These are phyloP conservation scores for Metarhizium sp. DNA, from an alignment of 2,329 filamentous ascomycete species.

Conservation along the genomic window DNA sequence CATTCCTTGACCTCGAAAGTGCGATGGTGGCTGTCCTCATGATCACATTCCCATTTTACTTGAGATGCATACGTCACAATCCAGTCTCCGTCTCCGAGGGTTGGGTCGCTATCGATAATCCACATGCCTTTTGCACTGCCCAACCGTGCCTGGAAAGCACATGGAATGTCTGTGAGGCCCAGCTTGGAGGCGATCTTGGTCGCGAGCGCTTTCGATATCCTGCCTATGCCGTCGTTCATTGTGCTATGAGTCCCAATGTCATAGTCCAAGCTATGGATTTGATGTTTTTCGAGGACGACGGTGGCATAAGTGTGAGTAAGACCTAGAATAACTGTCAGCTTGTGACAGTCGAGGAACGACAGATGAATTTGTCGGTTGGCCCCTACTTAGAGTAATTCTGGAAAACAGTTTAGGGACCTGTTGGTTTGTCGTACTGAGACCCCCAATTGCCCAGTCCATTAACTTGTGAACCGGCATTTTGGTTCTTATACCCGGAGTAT, in stretches of 20 bases:
- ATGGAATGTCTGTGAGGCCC: constrained; percentile 44
- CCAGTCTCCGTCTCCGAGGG: constrained; percentile 40
- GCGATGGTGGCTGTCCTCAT: constrained; percentile 37
- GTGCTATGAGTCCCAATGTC: constrained; percentile 31
- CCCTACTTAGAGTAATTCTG: constrained; percentile 43
- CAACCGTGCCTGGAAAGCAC: constrained; percentile 60
- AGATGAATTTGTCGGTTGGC: no score
- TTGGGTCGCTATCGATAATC: constrained; percentile 47
- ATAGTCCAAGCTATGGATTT: constrained; percentile 30
- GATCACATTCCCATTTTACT: constrained; percentile 53
- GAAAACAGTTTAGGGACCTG: constrained; percentile 48
- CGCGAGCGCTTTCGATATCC: constrained; percentile 54
- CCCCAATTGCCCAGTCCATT: constrained; percentile 43
- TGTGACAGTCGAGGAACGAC: not conserved
- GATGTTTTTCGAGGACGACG: constrained; percentile 31
- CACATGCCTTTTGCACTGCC: constrained; percentile 70
- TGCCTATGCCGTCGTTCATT: constrained; percentile 60
- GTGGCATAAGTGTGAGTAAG: constrained; percentile 42
- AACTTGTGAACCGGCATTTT: constrained; percentile 21
- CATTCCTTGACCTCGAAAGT: constrained; percentile 55
- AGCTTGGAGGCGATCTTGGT: constrained; percentile 39
- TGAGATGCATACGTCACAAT: constrained; percentile 61
- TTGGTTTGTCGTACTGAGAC: constrained; percentile 34
- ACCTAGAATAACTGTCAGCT: constrained; percentile 22
- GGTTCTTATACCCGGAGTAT: no score